phyloP scores from a whole-genome alignment of 805 yeast species.

The Yamadazyma insecticola region DNA sequence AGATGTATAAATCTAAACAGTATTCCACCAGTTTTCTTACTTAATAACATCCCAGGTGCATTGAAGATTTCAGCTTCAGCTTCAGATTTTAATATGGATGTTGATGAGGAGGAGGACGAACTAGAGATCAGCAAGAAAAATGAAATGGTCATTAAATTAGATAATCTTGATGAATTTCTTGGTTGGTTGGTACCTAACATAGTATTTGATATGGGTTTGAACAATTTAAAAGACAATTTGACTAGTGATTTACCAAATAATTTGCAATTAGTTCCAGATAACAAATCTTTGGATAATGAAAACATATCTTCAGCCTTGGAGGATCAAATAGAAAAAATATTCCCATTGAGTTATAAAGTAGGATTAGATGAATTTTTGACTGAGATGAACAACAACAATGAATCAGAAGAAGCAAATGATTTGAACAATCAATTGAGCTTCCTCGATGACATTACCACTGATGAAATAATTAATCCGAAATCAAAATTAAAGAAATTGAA shows the following conservation, averaged over 20 bases:
- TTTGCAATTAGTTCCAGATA: not conserved
- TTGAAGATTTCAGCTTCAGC: conserved; percentile 12
- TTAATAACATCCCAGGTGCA: conserved; percentile 25
- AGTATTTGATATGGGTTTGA: conserved; percentile 32
- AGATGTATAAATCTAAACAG: conserved; percentile 60
- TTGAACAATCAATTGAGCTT: conserved; percentile 29
- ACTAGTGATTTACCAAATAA: conserved; percentile 6
- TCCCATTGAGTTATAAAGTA: conserved; percentile 30
- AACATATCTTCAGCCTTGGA: conserved; percentile 13
- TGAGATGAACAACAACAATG: conserved; percentile 13
- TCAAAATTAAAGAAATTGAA: conserved; percentile 18
- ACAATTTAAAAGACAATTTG: conserved; percentile 10
- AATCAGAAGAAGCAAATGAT: conserved; percentile 13
- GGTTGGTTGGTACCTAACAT: conserved; percentile 39
- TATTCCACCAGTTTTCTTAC: conserved; percentile 51
- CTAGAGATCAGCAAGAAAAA: conserved; percentile 22
- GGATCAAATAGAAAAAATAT: conserved; percentile 16
- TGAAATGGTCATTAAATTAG: conserved; percentile 25
- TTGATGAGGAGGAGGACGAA: conserved; percentile 33
- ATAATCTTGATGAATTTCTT: conserved; percentile 28
- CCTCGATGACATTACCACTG: conserved; percentile 33
- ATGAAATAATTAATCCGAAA: conserved; percentile 24
- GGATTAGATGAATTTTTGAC: conserved; percentile 30
- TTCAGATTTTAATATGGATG: conserved; percentile 28
- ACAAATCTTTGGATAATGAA: conserved; percentile 3